Evolutionary conservation across 1,284 basidiomycete species (phyloP).

Genomic region (Naganishia cerealis): DNA sequence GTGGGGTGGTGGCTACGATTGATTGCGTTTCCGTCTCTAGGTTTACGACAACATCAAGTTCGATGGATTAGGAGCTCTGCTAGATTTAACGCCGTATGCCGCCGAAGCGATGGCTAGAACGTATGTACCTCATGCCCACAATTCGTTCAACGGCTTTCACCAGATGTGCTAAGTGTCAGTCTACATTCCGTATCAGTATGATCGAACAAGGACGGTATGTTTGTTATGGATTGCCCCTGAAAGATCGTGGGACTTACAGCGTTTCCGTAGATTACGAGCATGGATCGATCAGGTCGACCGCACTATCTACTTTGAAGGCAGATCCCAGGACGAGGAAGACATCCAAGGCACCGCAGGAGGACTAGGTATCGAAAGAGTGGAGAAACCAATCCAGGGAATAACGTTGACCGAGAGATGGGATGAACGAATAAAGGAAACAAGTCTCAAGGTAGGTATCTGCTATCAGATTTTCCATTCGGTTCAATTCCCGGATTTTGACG

Average conservation of each 20-base stretch:
- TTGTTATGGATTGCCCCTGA: neutral
- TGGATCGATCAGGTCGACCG: constrained; percentile 91
- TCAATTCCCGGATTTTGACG: neutral
- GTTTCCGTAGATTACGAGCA: constrained; percentile 63
- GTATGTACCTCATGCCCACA: constrained; percentile 34
- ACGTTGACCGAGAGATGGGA: constrained; percentile 90
- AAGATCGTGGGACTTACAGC: neutral
- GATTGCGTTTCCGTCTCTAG: constrained; percentile 41
- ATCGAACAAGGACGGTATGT: constrained; percentile 80
- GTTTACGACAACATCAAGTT: constrained; percentile 95
- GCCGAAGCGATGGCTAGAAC: constrained; percentile 90
- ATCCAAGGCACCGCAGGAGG: constrained; percentile 89
- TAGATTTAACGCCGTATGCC: constrained; percentile 79
- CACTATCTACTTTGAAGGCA: constrained; percentile 84
- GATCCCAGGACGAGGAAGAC: constrained; percentile 67
- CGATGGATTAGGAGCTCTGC: constrained; percentile 75
- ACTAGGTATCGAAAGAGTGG: constrained; percentile 68
- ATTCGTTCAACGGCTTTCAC: neutral
- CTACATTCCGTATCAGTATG: constrained; percentile 60
- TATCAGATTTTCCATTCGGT: neutral
- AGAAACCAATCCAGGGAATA: constrained; percentile 75
- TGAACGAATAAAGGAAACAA: constrained; percentile 77
- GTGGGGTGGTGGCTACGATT: neutral
- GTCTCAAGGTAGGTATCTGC: constrained; percentile 66
- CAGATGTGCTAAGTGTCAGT: neutral